Evolutionary conservation across 768 basidiomycete genomes (phyloP).

Genomic region (Nevesoporus exiguus): DNA sequence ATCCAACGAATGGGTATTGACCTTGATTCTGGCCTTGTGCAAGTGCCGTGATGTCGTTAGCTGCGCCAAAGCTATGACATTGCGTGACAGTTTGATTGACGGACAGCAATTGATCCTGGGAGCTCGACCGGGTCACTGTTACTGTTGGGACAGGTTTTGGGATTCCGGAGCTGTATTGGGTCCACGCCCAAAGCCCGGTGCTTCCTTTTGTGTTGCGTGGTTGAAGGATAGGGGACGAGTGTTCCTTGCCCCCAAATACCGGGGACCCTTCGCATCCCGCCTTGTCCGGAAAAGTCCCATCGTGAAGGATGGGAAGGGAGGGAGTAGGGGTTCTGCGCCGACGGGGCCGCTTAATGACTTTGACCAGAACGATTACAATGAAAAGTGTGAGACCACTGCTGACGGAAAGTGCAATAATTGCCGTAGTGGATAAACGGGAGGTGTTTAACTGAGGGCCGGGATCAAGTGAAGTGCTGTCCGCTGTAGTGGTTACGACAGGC

Average conservation of each 20-base stretch:
- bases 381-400: constrained; percentile 49
- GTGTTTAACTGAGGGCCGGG: constrained; percentile 12
- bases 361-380: constrained; percentile 46
- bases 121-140: constrained; percentile 24
- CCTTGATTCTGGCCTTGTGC: constrained; percentile 10
- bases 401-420: constrained; percentile 52
- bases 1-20: constrained; percentile 25
- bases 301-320: constrained; percentile 69
- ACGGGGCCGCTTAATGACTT: constrained; percentile 46
- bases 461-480: not conserved
- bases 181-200: constrained; percentile 53
- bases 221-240: constrained; percentile 38
- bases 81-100: constrained; percentile 9
- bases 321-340: constrained; percentile 60
- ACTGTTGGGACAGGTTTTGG: constrained; percentile 25
- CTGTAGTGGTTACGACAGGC: constrained; percentile 1
- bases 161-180: constrained; percentile 46
- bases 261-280: constrained; percentile 58
- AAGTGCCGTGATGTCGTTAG: constrained; percentile 11
- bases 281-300: constrained; percentile 45
- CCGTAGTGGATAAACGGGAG: constrained; percentile 42
- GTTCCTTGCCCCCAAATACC: constrained; percentile 74
- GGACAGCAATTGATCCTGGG: constrained; percentile 11
- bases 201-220: constrained; percentile 36
- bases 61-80: constrained; percentile 4